Percentiles rank a stretch among this genome's conserved stretches.
Conservation (phyloP, 257 asterid genomes). For the Coffea eugenioides region DNA sequence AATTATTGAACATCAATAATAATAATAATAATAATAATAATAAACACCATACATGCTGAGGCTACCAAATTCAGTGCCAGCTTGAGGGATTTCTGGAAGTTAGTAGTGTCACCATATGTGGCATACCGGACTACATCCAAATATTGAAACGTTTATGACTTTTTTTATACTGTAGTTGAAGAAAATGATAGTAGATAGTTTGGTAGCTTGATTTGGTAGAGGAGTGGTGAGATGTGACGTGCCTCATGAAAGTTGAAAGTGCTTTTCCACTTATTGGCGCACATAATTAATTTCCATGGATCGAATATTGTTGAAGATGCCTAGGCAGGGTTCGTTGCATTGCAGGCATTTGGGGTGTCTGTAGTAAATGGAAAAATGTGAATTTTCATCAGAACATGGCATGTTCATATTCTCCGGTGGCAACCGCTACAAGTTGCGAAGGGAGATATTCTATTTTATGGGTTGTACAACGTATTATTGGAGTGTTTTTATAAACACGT, state of each 20-base stretch:
- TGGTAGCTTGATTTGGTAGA: constrained; percentile 3
- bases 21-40: neutral
- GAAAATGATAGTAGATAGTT: neutral
- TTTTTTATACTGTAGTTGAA: neutral
- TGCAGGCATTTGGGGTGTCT: constrained; percentile 7
- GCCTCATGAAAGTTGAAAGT: neutral
- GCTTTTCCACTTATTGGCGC: neutral
- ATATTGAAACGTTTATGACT: neutral
- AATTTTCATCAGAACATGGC: constrained; percentile 16
- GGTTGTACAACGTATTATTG: too few relatives aligned
- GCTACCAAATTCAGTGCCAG: constrained; percentile 11
- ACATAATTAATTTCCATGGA: neutral
- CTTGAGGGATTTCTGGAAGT: neutral
- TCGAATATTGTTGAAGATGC: constrained; percentile 3
- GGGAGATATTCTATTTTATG: neutral
- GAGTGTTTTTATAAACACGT: too few relatives aligned
- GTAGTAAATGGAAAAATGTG: neutral
- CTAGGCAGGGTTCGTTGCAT: neutral
- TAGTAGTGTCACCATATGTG: neutral
- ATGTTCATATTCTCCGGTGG: constrained; percentile 19
- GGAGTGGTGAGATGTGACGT: neutral
- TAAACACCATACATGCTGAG: neutral
- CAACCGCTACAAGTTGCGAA: constrained; percentile 10
- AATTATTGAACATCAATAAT: constrained; percentile 11
- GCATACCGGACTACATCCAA: neutral